Conservation (phyloP, 2,329 filamentous ascomycete genomes). For the Fusarium sambucinum region DNA sequence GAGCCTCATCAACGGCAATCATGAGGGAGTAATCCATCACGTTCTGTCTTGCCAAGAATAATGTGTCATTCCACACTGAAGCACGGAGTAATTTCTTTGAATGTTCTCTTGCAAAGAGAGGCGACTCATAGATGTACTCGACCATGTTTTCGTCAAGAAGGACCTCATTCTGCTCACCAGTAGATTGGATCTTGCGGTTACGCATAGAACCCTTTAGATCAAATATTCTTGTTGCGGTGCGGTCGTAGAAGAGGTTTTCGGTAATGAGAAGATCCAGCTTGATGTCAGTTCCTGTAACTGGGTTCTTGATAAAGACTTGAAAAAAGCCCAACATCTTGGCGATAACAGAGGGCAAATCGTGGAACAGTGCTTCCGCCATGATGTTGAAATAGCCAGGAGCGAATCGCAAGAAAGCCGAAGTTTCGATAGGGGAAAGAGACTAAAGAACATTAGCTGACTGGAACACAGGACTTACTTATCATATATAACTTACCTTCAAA, state of each 20-base stretch:
- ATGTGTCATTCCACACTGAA: constrained; percentile 96
- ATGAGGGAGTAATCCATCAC: constrained; percentile 99
- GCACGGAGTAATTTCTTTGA: constrained; percentile 92
- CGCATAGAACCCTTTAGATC: constrained; percentile 99
- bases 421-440: constrained; percentile 89
- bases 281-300: constrained; percentile 89
- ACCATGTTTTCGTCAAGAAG: constrained; percentile 98
- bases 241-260: constrained; percentile 98
- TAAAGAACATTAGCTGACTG: constrained; percentile 57
- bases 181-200: constrained; percentile 96
- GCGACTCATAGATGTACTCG: constrained; percentile 98
- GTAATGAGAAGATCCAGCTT: constrained; percentile 95
- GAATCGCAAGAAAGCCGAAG: constrained; percentile 92
- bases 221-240: constrained; percentile 88
- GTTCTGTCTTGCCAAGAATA: constrained; percentile 93
- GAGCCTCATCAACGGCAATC: constrained; percentile 93
- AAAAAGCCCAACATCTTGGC: constrained; percentile 99
- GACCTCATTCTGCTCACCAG: constrained; percentile 95
- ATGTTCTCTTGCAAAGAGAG: constrained; percentile 94
- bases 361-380: constrained; percentile 96
- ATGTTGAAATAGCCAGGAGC: constrained; percentile 97
- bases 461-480: not conserved
- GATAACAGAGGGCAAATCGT: constrained; percentile 94
- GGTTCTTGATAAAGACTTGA: constrained; percentile 97
- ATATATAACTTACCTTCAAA: constrained; percentile 69